Percentiles rank a stretch among this genome's conserved stretches.
Conservation (phyloP, 257 asterid genomes). For the Datura wrightii region DNA sequence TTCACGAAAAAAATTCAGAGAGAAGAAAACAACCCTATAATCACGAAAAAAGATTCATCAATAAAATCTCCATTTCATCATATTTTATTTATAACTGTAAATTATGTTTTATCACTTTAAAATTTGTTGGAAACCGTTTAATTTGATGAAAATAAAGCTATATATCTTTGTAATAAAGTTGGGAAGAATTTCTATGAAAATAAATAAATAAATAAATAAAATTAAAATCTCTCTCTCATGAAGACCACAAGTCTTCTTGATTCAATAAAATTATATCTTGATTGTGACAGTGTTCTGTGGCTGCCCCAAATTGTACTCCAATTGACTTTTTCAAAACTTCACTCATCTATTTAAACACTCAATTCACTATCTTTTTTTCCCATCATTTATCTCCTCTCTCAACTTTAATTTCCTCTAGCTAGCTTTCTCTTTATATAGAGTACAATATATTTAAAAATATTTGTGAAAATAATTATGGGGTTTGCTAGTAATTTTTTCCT, state of each 20-base stretch:
- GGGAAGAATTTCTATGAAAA: not conserved
- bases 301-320: not conserved
- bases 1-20: no score
- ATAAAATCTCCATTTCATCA: no score
- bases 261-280: not conserved
- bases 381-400: not conserved
- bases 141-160: not conserved
- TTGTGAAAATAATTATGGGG: not conserved
- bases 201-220: not conserved
- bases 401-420: not conserved
- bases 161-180: not conserved
- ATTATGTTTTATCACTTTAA: no score
- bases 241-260: not conserved
- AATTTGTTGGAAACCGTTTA: no score
- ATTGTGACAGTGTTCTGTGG: not conserved
- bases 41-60: no score
- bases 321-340: conserved; percentile 21
- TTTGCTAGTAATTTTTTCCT: not conserved
- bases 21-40: no score
- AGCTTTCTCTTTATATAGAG: not conserved
- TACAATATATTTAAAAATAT: not conserved
- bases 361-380: not conserved
- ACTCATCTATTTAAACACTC: not conserved
- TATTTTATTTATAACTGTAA: no score
- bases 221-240: not conserved